Evolutionary conservation across 495 filamentous ascomycete genomes (phyloP).

Genomic region (Penicillium salamii): DNA sequence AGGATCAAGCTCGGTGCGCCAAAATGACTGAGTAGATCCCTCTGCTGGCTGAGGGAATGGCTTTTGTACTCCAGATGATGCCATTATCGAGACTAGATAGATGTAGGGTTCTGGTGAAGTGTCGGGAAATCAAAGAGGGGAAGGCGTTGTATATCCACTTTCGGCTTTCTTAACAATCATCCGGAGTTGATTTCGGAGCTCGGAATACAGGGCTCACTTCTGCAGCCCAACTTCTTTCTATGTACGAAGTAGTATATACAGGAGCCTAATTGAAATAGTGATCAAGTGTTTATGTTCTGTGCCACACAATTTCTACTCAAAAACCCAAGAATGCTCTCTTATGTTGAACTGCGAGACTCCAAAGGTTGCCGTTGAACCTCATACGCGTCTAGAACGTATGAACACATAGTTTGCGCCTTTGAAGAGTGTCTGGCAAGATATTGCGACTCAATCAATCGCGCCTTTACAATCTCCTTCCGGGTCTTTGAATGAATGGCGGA

Average conservation of each 20-base stretch:
- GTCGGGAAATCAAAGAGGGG: background rate
- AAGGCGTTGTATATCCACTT: background rate
- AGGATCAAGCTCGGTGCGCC: conserved; percentile 55
- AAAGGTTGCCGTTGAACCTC: background rate
- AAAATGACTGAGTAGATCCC: conserved; percentile 64
- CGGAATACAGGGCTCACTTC: too few species aligned
- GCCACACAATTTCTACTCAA: too few species aligned
- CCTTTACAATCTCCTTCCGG: conserved; percentile 6
- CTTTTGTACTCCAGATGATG: background rate
- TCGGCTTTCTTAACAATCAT: background rate
- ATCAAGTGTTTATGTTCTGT: background rate
- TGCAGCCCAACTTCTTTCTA: too few species aligned
- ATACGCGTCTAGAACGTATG: background rate
- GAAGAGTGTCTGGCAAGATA: conserved; percentile 7
- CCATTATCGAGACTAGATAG: background rate
- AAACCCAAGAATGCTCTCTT: background rate
- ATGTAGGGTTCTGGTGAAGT: too few species aligned
- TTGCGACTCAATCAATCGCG: conserved; percentile 2
- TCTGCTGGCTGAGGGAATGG: conserved; percentile 16
- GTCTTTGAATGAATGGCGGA: conserved; percentile 11
- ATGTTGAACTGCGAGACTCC: background rate
- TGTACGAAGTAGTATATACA: too few species aligned
- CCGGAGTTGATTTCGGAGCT: background rate
- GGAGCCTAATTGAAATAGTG: too few species aligned
- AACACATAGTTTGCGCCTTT: background rate